phyloP scores from a whole-genome alignment of 495 filamentous ascomycete genomes.

The Annulohypoxylon nitens region DNA sequence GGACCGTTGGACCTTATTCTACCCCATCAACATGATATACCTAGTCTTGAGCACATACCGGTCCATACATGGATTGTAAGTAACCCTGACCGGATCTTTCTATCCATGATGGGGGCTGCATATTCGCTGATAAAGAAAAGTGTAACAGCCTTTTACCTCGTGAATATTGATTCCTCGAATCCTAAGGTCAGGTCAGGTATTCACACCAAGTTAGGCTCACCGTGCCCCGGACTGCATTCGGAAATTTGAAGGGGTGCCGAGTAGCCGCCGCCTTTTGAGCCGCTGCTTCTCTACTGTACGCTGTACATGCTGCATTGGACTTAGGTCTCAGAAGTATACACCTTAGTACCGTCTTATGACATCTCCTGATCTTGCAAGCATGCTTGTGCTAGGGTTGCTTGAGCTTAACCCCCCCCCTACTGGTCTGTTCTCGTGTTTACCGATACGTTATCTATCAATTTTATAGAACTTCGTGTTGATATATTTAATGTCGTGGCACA shows the following conservation, averaged over 20 bases:
- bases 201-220: constrained; percentile 27
- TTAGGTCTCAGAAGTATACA: constrained; percentile 23
- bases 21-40: constrained; percentile 17
- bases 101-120: constrained; percentile 13
- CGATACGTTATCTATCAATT: constrained; percentile 30
- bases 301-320: constrained; percentile 21
- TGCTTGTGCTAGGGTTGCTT: constrained; percentile 36
- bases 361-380: constrained; percentile 43
- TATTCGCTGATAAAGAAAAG: constrained; percentile 24
- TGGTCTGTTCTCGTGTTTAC: constrained; percentile 33
- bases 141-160: constrained; percentile 4
- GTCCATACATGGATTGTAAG: constrained; percentile 23
- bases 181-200: neutral
- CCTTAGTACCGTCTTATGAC: constrained; percentile 37
- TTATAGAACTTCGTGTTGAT: constrained; percentile 29
- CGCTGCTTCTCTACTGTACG: constrained; percentile 1
- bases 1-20: constrained; percentile 5
- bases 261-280: constrained; percentile 37
- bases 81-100: constrained; percentile 14
- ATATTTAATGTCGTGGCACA: constrained; percentile 38
- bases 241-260: constrained; percentile 43
- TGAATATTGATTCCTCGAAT: constrained; percentile 28
- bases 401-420: constrained; percentile 18
- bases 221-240: constrained; percentile 33
- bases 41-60: neutral